Evolutionary conservation across 495 filamentous ascomycete species (phyloP).

Genomic region (Neurospora sp.): DNA sequence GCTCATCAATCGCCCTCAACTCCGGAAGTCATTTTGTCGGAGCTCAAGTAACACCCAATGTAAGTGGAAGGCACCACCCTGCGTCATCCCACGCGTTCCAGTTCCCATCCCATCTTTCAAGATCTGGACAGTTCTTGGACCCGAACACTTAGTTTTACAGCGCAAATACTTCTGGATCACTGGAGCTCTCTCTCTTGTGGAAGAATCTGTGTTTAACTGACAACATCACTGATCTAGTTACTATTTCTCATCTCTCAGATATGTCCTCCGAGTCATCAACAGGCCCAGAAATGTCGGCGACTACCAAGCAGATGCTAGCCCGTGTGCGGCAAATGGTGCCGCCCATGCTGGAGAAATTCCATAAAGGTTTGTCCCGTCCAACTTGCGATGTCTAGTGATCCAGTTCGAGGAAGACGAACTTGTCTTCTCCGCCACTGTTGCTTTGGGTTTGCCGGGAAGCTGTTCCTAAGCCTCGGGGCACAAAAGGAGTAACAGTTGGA

Average conservation of each 20-base stretch:
- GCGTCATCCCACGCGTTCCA: neutral
- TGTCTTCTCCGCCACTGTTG: neutral
- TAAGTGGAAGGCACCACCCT: neutral
- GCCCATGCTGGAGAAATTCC: slow-evolving; percentile 90
- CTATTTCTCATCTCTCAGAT: neutral
- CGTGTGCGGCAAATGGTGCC: slow-evolving; percentile 88
- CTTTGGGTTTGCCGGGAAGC: neutral
- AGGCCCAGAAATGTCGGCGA: slow-evolving; percentile 29
- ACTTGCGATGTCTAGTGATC: neutral
- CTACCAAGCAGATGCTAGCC: slow-evolving; percentile 55
- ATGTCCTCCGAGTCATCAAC: slow-evolving; percentile 3
- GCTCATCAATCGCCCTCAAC: neutral
- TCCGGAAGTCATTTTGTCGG: neutral
- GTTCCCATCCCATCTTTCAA: neutral
- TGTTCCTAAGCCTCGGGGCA: neutral
- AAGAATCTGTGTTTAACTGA: neutral
- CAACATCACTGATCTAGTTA: neutral
- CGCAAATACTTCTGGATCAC: neutral
- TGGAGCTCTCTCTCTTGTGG: neutral
- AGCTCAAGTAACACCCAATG: neutral
- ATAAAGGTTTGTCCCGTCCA: slow-evolving; percentile 64
- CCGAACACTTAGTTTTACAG: neutral
- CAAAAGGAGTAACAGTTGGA: neutral
- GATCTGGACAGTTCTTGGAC: neutral
- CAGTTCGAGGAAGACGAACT: neutral